A percentile compares a stretch with the other conserved stretches of the same genome.
Evolutionary conservation across 805 yeast genomes (phyloP).

Genomic region (Gaillardinia entomophila): DNA sequence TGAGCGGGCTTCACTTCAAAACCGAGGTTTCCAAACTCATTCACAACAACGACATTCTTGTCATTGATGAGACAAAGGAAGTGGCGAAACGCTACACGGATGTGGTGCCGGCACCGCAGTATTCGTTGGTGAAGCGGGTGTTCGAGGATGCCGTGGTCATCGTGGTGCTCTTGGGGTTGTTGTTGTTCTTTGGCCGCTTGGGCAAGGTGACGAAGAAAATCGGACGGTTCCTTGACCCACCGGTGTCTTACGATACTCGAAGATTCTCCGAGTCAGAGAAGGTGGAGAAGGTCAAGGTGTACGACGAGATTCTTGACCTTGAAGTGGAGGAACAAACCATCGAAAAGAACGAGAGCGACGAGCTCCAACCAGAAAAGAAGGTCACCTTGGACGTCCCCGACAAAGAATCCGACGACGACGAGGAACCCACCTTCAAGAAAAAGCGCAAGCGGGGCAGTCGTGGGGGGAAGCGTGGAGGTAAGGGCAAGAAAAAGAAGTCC

Average conservation of each 20-base stretch:
- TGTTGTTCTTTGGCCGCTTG: conserved; percentile 30
- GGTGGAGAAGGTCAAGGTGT: not conserved
- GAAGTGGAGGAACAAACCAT: not conserved
- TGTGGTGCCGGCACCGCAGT: conserved; percentile 1
- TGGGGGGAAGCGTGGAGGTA: conserved; percentile 63
- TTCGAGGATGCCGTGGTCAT: conserved; percentile 49
- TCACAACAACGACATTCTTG: not conserved
- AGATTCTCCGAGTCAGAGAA: too few species aligned
- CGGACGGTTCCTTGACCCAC: not conserved
- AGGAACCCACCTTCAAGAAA: conserved; percentile 29
- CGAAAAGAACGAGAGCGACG: conserved; percentile 5
- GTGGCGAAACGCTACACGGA: not conserved
- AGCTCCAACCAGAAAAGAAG: too few species aligned
- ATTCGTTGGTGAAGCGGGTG: conserved; percentile 21
- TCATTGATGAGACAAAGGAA: not conserved
- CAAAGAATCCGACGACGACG: conserved; percentile 6
- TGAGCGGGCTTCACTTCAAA: conserved; percentile 33
- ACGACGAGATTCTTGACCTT: not conserved
- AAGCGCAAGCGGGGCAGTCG: conserved; percentile 80
- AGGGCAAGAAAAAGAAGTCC: conserved; percentile 30
- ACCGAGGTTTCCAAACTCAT: conserved; percentile 4
- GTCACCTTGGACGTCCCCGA: conserved; percentile 17
- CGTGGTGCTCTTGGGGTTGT: conserved; percentile 25
- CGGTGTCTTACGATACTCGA: too few species aligned
- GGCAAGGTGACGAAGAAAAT: conserved; percentile 18